Base-by-base conservation (phyloP, 148 eudicot species). In the Amaranthus palmeri region DNA sequence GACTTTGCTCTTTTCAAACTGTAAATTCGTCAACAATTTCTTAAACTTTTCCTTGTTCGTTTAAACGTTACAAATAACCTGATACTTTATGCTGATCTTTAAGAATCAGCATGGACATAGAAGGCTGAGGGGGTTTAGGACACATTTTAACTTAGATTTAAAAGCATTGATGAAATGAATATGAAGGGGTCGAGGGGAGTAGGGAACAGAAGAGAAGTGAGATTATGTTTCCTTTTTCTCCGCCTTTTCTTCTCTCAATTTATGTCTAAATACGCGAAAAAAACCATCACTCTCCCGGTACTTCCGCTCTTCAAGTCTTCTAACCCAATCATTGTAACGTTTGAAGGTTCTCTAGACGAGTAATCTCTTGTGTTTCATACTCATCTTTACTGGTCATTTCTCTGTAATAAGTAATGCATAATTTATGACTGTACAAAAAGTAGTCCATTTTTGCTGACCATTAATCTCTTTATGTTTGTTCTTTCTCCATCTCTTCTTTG, bases 391-490 rank as follows among this genome's bases (percentile, higher is more conserved):
- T 61, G n/a, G 67, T 10, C 17, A 40, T 40, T 61, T 61, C 65
- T 41, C n/a, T 61, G 46, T 41, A 41, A 41, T 41, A 2, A 44
- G n/a, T 62, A 10, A 5, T 61, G 11, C 11, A 41, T 61, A 0
- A 7, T 14, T 61, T 10, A 50, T 50, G 3, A 63, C 67, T 66
- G 47, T 66, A 7, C 49, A 13, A 44, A n/a, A 25, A 18, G 18
- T 3, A 15, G 4, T 48, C 8, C 50, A 18, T 44, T 63, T 70
- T 45, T 52, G 25, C 14, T 61, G 72, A 36, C 18, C 18, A 60
- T 51, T 40, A 13, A 10, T 69, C 57, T 36, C 46, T 36, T 56
- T 59, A 55, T 67, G 61, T 48, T 49, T 12, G 55, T 47, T 73
- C 74, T 41, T 43, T 47, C 66, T 50, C 10, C 47, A 4, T 4